Evolutionary conservation across 352 stramenopile species (phyloP).

Genomic region (Thalassiosira mediterranea): DNA sequence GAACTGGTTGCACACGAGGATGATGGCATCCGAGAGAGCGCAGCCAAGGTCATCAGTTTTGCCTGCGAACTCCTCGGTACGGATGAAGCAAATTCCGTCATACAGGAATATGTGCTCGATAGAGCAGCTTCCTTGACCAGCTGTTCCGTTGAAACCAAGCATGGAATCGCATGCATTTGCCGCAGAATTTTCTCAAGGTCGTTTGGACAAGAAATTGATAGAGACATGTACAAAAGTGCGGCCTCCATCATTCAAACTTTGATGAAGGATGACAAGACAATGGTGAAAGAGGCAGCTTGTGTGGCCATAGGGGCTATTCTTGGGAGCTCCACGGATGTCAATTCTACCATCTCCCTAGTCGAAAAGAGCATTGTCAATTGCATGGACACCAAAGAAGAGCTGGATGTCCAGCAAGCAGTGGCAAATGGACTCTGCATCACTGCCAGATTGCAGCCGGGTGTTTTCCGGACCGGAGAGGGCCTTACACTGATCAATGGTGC

Average conservation of each 20-base stretch:
- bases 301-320: constrained; percentile 73
- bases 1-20: constrained; percentile 76
- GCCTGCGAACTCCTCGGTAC: constrained; percentile 68
- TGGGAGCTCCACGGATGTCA: constrained; percentile 62
- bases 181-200: constrained; percentile 64
- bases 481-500: constrained; percentile 68
- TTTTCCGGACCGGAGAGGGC: constrained; percentile 66
- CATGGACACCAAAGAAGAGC: constrained; percentile 72
- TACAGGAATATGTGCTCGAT: constrained; percentile 66
- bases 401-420: constrained; percentile 72
- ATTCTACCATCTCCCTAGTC: constrained; percentile 43
- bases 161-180: constrained; percentile 77
- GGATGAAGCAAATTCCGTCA: constrained; percentile 51
- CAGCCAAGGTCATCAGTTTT: constrained; percentile 78
- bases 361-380: constrained; percentile 70
- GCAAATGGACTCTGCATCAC: constrained; percentile 65
- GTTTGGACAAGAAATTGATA: constrained; percentile 51
- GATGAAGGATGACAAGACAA: constrained; percentile 73
- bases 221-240: constrained; percentile 43
- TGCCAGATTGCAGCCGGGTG: constrained; percentile 54
- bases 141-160: constrained; percentile 61
- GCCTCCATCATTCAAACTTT: constrained; percentile 52
- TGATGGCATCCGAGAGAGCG: constrained; percentile 76
- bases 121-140: constrained; percentile 31
- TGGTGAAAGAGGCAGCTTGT: constrained; percentile 70